Evolutionary conservation across 768 basidiomycete genomes (phyloP).

Genomic region (Tephrocybe sp.): DNA sequence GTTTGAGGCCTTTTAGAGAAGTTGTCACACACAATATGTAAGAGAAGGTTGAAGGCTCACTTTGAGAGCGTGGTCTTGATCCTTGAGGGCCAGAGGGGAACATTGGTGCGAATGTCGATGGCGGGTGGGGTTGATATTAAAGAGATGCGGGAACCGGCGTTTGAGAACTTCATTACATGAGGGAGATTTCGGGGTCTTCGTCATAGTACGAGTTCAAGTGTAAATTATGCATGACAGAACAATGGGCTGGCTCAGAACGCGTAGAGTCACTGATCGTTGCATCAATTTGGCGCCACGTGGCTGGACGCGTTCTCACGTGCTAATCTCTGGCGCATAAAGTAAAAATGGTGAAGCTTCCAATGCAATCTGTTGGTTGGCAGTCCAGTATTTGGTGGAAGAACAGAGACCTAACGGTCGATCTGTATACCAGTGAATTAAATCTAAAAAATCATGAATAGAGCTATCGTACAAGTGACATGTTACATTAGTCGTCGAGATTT

Average conservation of each 20-base stretch:
- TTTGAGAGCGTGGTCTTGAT: too few relatives aligned
- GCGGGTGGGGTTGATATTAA: background rate
- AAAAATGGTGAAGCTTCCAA: too few relatives aligned
- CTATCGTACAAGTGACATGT: background rate
- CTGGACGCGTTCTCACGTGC: background rate
- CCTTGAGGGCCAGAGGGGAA: background rate
- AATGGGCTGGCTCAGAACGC: background rate
- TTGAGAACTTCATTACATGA: background rate
- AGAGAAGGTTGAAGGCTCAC: too few relatives aligned
- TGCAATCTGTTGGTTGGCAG: too few relatives aligned
- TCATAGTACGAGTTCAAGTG: too few relatives aligned
- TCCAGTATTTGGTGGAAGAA: too few relatives aligned
- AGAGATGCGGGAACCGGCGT: background rate
- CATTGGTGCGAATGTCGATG: background rate
- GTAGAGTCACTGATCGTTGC: background rate
- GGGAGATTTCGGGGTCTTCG: too few relatives aligned
- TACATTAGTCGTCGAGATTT: constrained; percentile 79
- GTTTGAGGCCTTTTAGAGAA: too few relatives aligned
- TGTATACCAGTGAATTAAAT: background rate
- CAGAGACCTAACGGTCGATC: too few relatives aligned
- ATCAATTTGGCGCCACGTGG: background rate
- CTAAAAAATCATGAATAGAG: background rate
- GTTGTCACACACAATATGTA: too few relatives aligned
- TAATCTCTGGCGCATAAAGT: too few relatives aligned
- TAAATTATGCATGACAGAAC: too few relatives aligned